Percentiles rank a stretch among this genome's conserved stretches.
These are phyloP conservation scores for Trichoderma sp. DNA, from an alignment of 2,329 filamentous ascomycete genomes.

Conservation along the genomic window DNA sequence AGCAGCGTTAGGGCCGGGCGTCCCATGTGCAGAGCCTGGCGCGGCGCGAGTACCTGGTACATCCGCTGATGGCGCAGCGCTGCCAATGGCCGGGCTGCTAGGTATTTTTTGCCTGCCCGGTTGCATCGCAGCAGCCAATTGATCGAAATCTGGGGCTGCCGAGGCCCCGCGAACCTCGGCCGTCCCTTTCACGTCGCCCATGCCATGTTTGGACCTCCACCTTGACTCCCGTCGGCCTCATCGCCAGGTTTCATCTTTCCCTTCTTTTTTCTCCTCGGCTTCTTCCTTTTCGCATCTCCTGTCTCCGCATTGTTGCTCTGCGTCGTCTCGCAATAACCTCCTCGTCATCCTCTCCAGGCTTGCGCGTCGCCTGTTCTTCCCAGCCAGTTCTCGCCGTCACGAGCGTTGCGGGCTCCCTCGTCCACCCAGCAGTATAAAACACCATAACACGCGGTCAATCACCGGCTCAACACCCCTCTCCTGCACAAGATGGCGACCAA, in stretches of 20 bases:
- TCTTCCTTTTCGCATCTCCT: background rate
- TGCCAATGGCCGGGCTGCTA: too few relatives aligned
- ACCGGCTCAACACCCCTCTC: background rate
- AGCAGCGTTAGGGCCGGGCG: background rate
- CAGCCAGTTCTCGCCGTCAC: constrained; percentile 16
- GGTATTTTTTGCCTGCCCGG: background rate
- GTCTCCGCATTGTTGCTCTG: too few relatives aligned
- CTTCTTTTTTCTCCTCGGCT: background rate
- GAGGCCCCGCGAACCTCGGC: constrained; percentile 32
- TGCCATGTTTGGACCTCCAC: constrained; percentile 26
- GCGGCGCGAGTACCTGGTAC: too few relatives aligned
- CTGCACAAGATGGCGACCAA: constrained; percentile 39
- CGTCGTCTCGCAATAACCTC: background rate
- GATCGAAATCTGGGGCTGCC: constrained; percentile 31
- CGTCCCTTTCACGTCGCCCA: constrained; percentile 19
- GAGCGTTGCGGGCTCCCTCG: constrained; percentile 10
- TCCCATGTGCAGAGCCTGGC: too few relatives aligned
- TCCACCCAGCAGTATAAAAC: background rate
- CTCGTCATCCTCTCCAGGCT: constrained; percentile 5
- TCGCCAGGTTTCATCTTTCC: constrained; percentile 15
- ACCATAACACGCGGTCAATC: constrained; percentile 10
- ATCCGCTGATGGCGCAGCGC: too few relatives aligned
- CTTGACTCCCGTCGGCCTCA: constrained; percentile 7
- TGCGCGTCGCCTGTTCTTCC: background rate
- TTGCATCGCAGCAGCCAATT: background rate